Conservation (phyloP, 768 basidiomycete species). For the Clitopilus hobsonii region DNA sequence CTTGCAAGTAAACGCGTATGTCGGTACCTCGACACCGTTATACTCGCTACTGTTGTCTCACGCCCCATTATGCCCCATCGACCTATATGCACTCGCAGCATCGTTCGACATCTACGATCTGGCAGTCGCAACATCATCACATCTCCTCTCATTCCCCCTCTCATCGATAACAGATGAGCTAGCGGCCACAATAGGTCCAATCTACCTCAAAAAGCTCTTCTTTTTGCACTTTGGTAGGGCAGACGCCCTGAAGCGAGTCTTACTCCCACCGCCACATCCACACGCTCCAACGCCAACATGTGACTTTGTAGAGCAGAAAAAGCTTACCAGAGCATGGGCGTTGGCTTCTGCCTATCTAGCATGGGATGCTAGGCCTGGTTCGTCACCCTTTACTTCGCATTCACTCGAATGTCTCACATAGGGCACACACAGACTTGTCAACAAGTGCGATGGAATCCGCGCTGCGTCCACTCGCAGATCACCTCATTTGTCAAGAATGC, state of each 20-base stretch:
- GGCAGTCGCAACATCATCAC: constrained; percentile 70
- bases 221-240: constrained; percentile 80
- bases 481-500: constrained; percentile 68
- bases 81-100: constrained; percentile 70
- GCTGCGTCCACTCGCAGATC: constrained; percentile 63
- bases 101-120: constrained; percentile 64
- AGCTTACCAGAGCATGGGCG: constrained; percentile 76
- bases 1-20: constrained; percentile 40
- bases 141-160: constrained; percentile 69
- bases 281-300: constrained; percentile 68
- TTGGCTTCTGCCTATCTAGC: constrained; percentile 78
- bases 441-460: constrained; percentile 69
- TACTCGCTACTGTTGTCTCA: constrained; percentile 58
- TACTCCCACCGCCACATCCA: constrained; percentile 69
- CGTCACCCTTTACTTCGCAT: constrained; percentile 12
- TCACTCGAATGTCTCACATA: constrained; percentile 7
- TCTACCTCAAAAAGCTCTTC: constrained; percentile 78
- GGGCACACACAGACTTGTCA: constrained; percentile 52
- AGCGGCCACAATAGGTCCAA: constrained; percentile 64
- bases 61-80: constrained; percentile 64
- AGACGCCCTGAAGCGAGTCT: constrained; percentile 76
- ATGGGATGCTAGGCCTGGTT: constrained; percentile 81
- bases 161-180: constrained; percentile 66
- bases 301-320: constrained; percentile 75
- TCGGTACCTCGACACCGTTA: constrained; percentile 50